Evolutionary conservation across 495 filamentous ascomycete species (phyloP).

Genomic region (Talaromyces wortmannii): DNA sequence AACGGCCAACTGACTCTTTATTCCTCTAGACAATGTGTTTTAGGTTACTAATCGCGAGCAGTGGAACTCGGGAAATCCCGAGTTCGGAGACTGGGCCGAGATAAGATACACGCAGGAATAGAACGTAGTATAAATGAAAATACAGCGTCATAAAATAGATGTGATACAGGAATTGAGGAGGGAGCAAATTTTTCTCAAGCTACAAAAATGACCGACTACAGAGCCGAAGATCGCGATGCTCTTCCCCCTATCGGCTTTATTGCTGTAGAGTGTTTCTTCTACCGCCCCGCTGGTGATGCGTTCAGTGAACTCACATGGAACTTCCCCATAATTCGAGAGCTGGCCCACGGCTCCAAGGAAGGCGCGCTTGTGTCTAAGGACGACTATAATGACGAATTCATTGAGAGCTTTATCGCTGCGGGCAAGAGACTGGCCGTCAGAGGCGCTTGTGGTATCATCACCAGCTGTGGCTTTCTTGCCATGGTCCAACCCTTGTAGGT

Average conservation of each 20-base stretch:
- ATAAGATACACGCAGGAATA: no score
- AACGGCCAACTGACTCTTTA: no score
- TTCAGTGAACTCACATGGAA: background rate
- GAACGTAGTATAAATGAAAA: no score
- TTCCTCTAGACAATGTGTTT: no score
- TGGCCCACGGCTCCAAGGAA: background rate
- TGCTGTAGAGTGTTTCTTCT: background rate
- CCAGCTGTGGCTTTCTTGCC: background rate
- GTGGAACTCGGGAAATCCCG: no score
- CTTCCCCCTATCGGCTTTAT: background rate
- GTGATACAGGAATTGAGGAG: no score
- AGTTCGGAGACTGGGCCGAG: no score
- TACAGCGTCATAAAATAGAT: no score
- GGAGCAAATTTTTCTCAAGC: background rate
- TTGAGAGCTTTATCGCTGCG: background rate
- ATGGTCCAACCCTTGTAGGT: background rate
- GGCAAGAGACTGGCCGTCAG: background rate
- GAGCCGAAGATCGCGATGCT: background rate
- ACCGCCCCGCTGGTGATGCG: background rate
- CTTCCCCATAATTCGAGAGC: background rate
- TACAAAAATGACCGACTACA: background rate
- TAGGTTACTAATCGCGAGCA: no score
- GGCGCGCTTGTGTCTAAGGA: background rate
- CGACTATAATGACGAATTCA: background rate
- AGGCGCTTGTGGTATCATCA: background rate